These are phyloP conservation scores for Trypanosoma scelopori DNA, from an alignment of 208 protist genomes.

Conservation along the genomic window DNA sequence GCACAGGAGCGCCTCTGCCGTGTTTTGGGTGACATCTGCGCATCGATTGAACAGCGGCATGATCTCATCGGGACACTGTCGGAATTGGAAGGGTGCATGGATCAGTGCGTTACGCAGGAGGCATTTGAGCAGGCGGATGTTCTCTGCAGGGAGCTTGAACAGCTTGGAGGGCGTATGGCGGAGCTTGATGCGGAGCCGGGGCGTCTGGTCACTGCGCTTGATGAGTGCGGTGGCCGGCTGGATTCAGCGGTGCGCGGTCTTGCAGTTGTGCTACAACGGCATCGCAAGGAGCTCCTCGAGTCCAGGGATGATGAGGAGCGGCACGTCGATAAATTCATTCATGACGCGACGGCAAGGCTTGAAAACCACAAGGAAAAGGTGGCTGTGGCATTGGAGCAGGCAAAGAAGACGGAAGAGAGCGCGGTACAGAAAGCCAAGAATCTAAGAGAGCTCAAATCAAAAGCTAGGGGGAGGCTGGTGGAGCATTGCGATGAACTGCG, in stretches of 20 bases:
- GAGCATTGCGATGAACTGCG: conserved; percentile 12
- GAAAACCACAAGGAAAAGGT: conserved; percentile 20
- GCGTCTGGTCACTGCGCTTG: conserved; percentile 4
- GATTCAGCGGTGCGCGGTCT: conserved; percentile 11
- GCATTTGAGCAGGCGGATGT: conserved; percentile 35
- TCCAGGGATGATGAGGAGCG: conserved; percentile 28
- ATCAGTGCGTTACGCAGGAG: conserved; percentile 32
- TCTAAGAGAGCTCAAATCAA: conserved; percentile 8
- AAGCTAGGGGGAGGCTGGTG: conserved; percentile 13
- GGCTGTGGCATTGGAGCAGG: conserved; percentile 11
- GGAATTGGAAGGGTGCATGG: conserved; percentile 24
- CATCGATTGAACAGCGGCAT: conserved; percentile 19
- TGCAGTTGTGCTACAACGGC: conserved; percentile 9
- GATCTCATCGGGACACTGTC: conserved; percentile 1
- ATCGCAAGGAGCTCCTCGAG: conserved; percentile 26
- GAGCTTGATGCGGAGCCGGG: conserved; percentile 20
- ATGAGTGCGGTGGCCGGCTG: conserved; percentile 17
- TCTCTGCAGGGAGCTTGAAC: conserved; percentile 19
- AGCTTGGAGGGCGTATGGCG: neutral
- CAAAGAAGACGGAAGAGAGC: conserved; percentile 15
- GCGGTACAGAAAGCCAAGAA: conserved; percentile 6
- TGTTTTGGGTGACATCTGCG: conserved; percentile 13
- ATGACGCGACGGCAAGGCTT: conserved; percentile 23
- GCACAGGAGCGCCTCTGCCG: conserved; percentile 16
- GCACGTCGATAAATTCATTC: conserved; percentile 17